Conservation (phyloP, 352 stramenopile genomes). For the Globisporangium nagaii region DNA sequence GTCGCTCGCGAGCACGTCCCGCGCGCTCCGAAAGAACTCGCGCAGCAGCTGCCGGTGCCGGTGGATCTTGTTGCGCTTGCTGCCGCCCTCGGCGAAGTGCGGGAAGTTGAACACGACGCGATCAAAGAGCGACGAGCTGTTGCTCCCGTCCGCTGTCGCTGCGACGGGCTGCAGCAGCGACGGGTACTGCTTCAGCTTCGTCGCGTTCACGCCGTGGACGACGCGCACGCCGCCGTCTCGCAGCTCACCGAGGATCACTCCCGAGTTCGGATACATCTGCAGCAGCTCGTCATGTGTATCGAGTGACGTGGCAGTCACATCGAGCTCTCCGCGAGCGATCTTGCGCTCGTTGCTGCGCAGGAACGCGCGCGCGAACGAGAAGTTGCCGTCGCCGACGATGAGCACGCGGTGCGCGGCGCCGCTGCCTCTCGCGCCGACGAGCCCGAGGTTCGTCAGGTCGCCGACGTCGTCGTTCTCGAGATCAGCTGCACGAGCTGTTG, state of each 20-base stretch:
- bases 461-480: conserved; percentile 6
- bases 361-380: conserved; percentile 76
- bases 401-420: conserved; percentile 29
- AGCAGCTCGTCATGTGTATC: conserved; percentile 62
- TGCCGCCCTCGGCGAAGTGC: conserved; percentile 72
- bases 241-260: conserved; percentile 52
- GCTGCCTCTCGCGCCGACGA: conserved; percentile 12
- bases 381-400: conserved; percentile 82
- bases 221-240: conserved; percentile 37
- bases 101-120: conserved; percentile 87
- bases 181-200: conserved; percentile 42
- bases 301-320: conserved; percentile 57
- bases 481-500: not conserved
- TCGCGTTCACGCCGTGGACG: conserved; percentile 69
- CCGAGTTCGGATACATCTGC: conserved; percentile 66
- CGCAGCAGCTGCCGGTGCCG: conserved; percentile 67
- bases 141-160: not conserved
- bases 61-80: conserved; percentile 80
- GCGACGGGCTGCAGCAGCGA: conserved; percentile 1
- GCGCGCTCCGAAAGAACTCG: conserved; percentile 73
- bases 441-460: conserved; percentile 55
- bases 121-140: conserved; percentile 30
- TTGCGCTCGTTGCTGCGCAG: conserved; percentile 36
- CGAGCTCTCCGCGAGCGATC: conserved; percentile 13
- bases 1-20: conserved; percentile 34